Percentiles rank a stretch among this genome's conserved stretches.
Evolutionary conservation across 805 yeast genomes (phyloP).

Genomic region (Isabelozyma gotoi): DNA sequence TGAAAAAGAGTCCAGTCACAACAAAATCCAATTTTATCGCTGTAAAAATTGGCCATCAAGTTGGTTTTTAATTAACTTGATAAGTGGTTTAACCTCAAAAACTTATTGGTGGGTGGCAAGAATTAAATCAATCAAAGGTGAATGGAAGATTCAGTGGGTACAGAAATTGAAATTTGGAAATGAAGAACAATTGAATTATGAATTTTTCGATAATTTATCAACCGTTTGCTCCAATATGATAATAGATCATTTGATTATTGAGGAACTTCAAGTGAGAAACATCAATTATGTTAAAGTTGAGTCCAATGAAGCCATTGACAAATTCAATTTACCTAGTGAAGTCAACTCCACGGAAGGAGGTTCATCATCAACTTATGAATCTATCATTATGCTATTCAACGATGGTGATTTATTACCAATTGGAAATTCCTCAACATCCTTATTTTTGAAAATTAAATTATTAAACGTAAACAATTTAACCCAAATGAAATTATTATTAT

Average conservation of each 20-base stretch:
- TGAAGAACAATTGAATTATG: conserved; percentile 21
- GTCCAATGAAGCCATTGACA: conserved; percentile 4
- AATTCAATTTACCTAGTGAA: conserved; percentile 1
- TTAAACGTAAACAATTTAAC: conserved; percentile 16
- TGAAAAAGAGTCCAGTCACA: conserved; percentile 3
- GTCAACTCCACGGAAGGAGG: neutral
- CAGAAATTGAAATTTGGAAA: conserved; percentile 23
- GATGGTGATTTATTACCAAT: conserved; percentile 31
- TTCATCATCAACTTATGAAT: conserved; percentile 17
- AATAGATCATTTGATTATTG: conserved; percentile 52
- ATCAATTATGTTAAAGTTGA: conserved; percentile 34
- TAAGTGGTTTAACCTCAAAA: conserved; percentile 33
- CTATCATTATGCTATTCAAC: conserved; percentile 23
- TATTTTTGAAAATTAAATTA: conserved; percentile 31
- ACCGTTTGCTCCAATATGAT: conserved; percentile 47
- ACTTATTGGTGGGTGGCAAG: conserved; percentile 55
- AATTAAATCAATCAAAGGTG: conserved; percentile 48
- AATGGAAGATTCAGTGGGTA: conserved; percentile 57
- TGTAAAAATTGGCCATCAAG: conserved; percentile 56
- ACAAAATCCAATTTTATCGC: conserved; percentile 39
- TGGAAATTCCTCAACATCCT: conserved; percentile 29
- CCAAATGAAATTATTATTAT: conserved; percentile 23
- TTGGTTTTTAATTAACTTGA: conserved; percentile 50
- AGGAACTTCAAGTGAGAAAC: conserved; percentile 43
- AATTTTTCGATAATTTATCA: conserved; percentile 39